Evolutionary conservation across 1,284 basidiomycete species (phyloP).

Genomic region (Apiotrichum akiyoshidainum): DNA sequence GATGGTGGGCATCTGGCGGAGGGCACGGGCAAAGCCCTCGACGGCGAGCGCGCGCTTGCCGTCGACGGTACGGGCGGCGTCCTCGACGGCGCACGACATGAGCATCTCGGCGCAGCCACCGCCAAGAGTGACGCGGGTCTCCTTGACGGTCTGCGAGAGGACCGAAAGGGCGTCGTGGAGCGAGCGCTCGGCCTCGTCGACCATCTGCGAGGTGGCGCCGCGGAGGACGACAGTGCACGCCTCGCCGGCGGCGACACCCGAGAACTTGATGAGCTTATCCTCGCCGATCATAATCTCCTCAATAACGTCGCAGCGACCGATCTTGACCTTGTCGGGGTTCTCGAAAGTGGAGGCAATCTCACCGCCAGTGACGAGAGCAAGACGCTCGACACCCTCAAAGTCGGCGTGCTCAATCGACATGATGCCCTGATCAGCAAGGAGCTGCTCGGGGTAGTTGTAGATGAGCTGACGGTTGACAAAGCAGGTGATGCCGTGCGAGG

Average conservation of each 20-base stretch:
- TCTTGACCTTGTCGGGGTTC: constrained; percentile 84
- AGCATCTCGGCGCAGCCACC: constrained; percentile 98
- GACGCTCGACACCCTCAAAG: constrained; percentile 96
- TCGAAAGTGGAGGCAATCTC: constrained; percentile 98
- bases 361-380: constrained; percentile 94
- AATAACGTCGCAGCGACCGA: constrained; percentile 89
- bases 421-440: constrained; percentile 90
- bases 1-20: constrained; percentile 87
- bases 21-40: constrained; percentile 82
- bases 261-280: constrained; percentile 99
- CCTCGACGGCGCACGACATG: constrained; percentile 93
- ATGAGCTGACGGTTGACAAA: constrained; percentile 99
- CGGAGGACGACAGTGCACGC: constrained; percentile 98
- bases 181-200: constrained; percentile 97
- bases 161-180: constrained; percentile 97
- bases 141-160: constrained; percentile 94
- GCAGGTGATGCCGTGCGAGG: constrained; percentile 90
- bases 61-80: constrained; percentile 74
- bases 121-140: constrained; percentile 88
- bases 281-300: constrained; percentile 99
- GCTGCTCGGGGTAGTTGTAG: constrained; percentile 98
- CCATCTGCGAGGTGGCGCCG: constrained; percentile 96
- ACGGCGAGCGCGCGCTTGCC: constrained; percentile 96
- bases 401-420: constrained; percentile 98
- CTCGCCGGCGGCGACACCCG: constrained; percentile 93